phyloP scores from a whole-genome alignment of 345 rosid genomes.

The Lepidium aucheri region DNA sequence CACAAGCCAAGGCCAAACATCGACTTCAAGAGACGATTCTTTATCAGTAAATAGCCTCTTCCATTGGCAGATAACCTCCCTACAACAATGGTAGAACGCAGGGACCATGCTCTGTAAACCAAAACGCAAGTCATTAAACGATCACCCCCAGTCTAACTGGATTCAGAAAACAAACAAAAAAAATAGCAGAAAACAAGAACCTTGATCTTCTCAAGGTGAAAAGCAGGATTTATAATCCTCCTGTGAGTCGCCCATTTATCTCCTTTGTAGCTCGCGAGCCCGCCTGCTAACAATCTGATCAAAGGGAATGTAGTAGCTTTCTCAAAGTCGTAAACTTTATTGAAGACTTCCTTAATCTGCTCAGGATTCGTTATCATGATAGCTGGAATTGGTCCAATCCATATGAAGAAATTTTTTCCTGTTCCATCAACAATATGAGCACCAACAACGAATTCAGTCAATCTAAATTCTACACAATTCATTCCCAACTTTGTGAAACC shows the following conservation, averaged over 20 bases:
- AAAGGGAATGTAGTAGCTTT: conserved; percentile 26
- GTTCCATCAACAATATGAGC: conserved; percentile 1
- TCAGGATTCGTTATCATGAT: conserved; percentile 33
- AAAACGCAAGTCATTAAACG: background rate
- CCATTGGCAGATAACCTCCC: conserved; percentile 21
- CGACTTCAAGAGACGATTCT: conserved; percentile 20
- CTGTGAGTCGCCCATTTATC: conserved; percentile 44
- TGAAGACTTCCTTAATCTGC: conserved; percentile 32
- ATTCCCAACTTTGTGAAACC: background rate
- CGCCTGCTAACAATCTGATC: conserved; percentile 20
- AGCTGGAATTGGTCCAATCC: conserved; percentile 38
- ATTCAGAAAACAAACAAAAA: background rate
- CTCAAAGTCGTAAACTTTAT: conserved; percentile 27
- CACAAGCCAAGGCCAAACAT: conserved; percentile 35
- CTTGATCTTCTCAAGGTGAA: conserved; percentile 45
- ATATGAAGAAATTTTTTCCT: conserved; percentile 37
- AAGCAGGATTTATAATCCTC: conserved; percentile 46
- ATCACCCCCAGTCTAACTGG: background rate
- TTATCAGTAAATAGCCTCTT: conserved; percentile 18
- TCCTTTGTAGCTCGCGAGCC: conserved; percentile 31
- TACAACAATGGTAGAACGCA: conserved; percentile 26
- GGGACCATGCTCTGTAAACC: conserved; percentile 32
- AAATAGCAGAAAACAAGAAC: conserved; percentile 22
- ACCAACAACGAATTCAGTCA: background rate
- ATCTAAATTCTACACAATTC: background rate